These are phyloP conservation scores for Limonomyces culmigenus DNA, from an alignment of 1,284 basidiomycete genomes.

Conservation along the genomic window DNA sequence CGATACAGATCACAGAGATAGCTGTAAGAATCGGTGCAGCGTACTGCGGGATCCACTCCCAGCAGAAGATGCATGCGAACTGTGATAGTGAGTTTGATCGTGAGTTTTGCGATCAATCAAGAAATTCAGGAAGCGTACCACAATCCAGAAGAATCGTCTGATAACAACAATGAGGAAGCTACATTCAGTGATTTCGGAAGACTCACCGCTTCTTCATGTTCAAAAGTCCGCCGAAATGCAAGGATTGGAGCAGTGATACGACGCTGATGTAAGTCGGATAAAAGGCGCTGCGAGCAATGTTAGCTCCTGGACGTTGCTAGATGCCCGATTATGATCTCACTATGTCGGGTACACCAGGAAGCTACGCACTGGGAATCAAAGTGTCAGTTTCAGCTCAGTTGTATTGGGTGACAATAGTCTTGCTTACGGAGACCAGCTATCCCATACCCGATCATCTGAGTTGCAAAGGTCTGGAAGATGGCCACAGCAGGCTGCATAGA, in stretches of 20 bases:
- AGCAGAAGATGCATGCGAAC: no score
- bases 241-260: conserved; percentile 17
- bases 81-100: no score
- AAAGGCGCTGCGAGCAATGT: no score
- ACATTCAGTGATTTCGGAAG: no score
- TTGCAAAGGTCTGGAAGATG: conserved; percentile 17
- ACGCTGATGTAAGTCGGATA: conserved; percentile 3
- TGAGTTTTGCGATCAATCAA: no score
- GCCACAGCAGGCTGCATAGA: conserved; percentile 18
- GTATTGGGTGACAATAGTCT: background rate
- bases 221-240: conserved; percentile 31
- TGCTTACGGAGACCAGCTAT: conserved; percentile 7
- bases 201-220: conserved; percentile 36
- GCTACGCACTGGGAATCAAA: background rate
- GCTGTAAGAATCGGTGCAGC: conserved; percentile 11
- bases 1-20: conserved; percentile 38
- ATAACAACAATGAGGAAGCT: no score
- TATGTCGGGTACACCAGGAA: background rate
- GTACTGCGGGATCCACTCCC: conserved; percentile 24
- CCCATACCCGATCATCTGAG: conserved; percentile 17
- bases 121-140: no score
- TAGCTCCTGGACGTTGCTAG: background rate
- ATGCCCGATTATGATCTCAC: no score
- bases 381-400: background rate
- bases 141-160: no score